These are phyloP conservation scores for Phytophthora pistaciae DNA, from an alignment of 352 stramenopile species.

Conservation along the genomic window DNA sequence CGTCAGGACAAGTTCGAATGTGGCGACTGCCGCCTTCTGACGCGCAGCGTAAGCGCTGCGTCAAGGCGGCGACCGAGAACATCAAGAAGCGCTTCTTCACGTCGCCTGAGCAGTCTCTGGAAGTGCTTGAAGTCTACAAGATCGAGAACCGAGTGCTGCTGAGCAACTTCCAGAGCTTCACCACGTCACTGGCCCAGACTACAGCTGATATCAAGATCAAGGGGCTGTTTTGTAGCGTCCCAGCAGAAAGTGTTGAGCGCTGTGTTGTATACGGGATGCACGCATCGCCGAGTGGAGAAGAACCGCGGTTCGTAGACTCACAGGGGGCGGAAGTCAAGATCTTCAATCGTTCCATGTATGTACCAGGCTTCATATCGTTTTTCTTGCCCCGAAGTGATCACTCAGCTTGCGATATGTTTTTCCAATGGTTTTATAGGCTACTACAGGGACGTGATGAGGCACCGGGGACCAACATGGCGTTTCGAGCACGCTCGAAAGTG, in stretches of 20 bases:
- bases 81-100: slow-evolving; percentile 64
- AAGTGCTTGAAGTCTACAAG: slow-evolving; percentile 86
- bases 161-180: slow-evolving; percentile 62
- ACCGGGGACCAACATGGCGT: slow-evolving; percentile 28
- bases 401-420: neutral
- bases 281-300: slow-evolving; percentile 9
- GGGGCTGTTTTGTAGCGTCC: slow-evolving; percentile 76
- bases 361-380: neutral
- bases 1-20: slow-evolving; percentile 57
- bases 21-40: slow-evolving; percentile 54
- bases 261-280: slow-evolving; percentile 77
- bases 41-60: slow-evolving; percentile 64
- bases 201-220: slow-evolving; percentile 65
- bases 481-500: slow-evolving; percentile 33
- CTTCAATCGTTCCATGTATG: slow-evolving; percentile 49
- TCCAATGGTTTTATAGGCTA: slow-evolving; percentile 5
- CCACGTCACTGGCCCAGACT: slow-evolving; percentile 23
- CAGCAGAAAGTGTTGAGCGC: slow-evolving; percentile 58
- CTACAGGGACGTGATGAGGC: slow-evolving; percentile 27
- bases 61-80: slow-evolving; percentile 78
- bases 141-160: slow-evolving; percentile 78
- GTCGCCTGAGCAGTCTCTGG: slow-evolving; percentile 23
- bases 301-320: slow-evolving; percentile 23
- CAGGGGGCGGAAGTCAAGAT: slow-evolving; percentile 28
- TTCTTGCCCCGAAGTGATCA: neutral